Evolutionary conservation across 805 yeast genomes (phyloP).

Genomic region (Middelhovenomyces tepae): DNA sequence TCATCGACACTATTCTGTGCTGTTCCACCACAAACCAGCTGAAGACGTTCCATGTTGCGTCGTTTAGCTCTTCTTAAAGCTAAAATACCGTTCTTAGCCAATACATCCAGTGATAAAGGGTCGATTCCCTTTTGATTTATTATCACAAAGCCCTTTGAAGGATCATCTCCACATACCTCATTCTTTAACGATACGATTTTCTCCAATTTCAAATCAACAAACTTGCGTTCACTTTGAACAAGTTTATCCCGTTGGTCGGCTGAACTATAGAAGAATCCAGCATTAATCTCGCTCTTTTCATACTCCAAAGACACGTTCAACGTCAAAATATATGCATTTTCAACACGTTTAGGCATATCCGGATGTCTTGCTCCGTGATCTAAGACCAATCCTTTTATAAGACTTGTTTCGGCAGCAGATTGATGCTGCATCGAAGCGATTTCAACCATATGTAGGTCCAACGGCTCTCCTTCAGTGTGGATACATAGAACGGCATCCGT

Average conservation of each 20-base stretch:
- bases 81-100: constrained; percentile 85
- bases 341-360: constrained; percentile 88
- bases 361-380: constrained; percentile 99
- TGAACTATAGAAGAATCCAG: constrained; percentile 86
- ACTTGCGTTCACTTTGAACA: constrained; percentile 86
- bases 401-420: constrained; percentile 70
- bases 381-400: constrained; percentile 81
- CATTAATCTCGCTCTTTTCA: constrained; percentile 95
- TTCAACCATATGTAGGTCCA: constrained; percentile 96
- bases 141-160: constrained; percentile 75
- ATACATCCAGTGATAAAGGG: constrained; percentile 91
- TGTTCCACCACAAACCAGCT: constrained; percentile 91
- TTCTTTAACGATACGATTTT: constrained; percentile 91
- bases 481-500: constrained; percentile 92
- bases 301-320: constrained; percentile 92
- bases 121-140: constrained; percentile 98
- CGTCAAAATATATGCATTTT: constrained; percentile 76
- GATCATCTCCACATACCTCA: constrained; percentile 72
- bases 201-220: constrained; percentile 86
- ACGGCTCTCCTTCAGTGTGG: constrained; percentile 36
- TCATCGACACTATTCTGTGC: constrained; percentile 98
- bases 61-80: constrained; percentile 97
- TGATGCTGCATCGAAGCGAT: constrained; percentile 97
- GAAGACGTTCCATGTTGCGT: constrained; percentile 98
- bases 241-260: constrained; percentile 96